phyloP scores from a whole-genome alignment of 2,329 filamentous ascomycete genomes.

The Paramyrothecium roridum region DNA sequence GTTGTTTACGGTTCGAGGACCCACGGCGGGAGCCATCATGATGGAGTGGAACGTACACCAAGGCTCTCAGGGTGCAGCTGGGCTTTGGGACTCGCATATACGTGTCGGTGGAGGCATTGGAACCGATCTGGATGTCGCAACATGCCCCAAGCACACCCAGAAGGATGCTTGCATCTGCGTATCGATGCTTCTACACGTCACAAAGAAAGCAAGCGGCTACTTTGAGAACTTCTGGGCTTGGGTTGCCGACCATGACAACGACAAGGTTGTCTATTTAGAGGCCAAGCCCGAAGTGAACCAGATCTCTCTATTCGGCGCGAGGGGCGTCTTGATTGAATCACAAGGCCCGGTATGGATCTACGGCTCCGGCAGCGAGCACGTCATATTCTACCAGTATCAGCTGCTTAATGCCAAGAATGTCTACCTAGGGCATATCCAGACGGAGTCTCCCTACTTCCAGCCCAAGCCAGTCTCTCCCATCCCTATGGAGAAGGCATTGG shows the following conservation, averaged over 20 bases:
- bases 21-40: slow-evolving; percentile 64
- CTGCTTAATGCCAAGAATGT: slow-evolving; percentile 40
- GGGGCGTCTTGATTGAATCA: slow-evolving; percentile 24
- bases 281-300: neutral
- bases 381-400: slow-evolving; percentile 45
- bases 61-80: slow-evolving; percentile 41
- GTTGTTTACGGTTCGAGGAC: slow-evolving; percentile 61
- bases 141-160: slow-evolving; percentile 12
- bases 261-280: slow-evolving; percentile 7
- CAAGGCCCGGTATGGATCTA: slow-evolving; percentile 23
- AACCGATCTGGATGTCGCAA: slow-evolving; percentile 21
- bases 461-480: neutral
- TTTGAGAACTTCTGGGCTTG: slow-evolving; percentile 32
- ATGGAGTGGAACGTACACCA: slow-evolving; percentile 68
- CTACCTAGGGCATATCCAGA: slow-evolving; percentile 44
- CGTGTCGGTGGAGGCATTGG: slow-evolving; percentile 36
- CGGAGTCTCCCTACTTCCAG: slow-evolving; percentile 8
- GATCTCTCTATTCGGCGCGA: slow-evolving; percentile 26
- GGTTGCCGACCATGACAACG: slow-evolving; percentile 63
- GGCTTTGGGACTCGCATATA: slow-evolving; percentile 20
- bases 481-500: neutral
- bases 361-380: slow-evolving; percentile 8
- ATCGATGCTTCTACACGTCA: slow-evolving; percentile 50
- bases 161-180: slow-evolving; percentile 53
- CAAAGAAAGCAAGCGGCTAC: slow-evolving; percentile 39